Evolutionary conservation across 352 stramenopile species (phyloP).

Genomic region (Phytopythium sindhum): DNA sequence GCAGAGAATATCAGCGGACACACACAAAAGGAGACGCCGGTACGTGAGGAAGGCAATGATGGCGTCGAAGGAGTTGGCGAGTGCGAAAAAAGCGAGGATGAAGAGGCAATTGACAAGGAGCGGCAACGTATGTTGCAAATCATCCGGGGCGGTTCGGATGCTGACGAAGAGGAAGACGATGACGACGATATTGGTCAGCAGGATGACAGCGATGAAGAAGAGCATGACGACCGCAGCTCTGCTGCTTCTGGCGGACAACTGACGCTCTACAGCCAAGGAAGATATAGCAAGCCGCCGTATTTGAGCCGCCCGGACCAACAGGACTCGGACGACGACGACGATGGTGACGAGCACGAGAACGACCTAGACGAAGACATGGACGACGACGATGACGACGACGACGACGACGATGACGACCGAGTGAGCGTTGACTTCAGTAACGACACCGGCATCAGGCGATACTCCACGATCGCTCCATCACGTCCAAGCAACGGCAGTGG

Average conservation of each 20-base stretch:
- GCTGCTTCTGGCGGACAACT: not conserved
- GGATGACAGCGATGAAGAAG: constrained; percentile 1
- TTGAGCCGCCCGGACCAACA: not conserved
- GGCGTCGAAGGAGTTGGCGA: constrained; percentile 1
- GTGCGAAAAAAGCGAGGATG: constrained; percentile 1
- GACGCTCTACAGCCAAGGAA: constrained; percentile 13
- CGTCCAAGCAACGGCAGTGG: not conserved
- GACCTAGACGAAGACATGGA: constrained; percentile 14
- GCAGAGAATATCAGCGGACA: not conserved
- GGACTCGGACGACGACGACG: constrained; percentile 2
- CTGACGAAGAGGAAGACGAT: constrained; percentile 7
- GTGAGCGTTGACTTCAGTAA: constrained; percentile 2
- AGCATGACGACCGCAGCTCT: constrained; percentile 6
- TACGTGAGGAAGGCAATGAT: constrained; percentile 12
- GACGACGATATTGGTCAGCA: not conserved
- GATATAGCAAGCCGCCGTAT: constrained; percentile 10
- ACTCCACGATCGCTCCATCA: not conserved
- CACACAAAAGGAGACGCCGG: no score
- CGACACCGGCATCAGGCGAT: not conserved
- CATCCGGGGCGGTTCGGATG: not conserved
- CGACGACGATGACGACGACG: constrained; percentile 7
- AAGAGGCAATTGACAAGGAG: constrained; percentile 4
- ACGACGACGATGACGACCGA: constrained; percentile 17
- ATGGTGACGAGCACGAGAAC: not conserved
- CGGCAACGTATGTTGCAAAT: constrained; percentile 7